Base-by-base conservation (phyloP, 2,329 filamentous ascomycete species). In the Cladorrhinum sp. region DNA sequence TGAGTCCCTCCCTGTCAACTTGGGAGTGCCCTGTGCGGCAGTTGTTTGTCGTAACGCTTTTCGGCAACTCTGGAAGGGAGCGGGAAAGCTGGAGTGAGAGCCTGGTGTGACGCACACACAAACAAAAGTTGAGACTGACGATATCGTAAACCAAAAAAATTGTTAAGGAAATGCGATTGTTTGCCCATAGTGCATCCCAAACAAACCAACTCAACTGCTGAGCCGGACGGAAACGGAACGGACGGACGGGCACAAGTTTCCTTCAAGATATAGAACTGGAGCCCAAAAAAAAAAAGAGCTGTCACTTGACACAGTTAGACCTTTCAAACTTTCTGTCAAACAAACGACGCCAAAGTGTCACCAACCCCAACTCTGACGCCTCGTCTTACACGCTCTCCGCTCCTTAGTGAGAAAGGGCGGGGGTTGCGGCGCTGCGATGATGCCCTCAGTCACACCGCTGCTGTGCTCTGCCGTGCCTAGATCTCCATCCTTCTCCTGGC, bases 391-490 rank as follows among this genome's bases (percentile, higher is more conserved):
- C 16, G 12, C 32, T 36, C 9, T 16, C 9, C 32, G 32, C 9
- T 12, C 32, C 32, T 13, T 36, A 36, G 32, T 36, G 32, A n/a
- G n/a, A n/a, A 36, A 36, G 32, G 25, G 25, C 25, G 25, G 25
- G 25, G 25, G 25, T 29, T 29, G 25, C 25, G 25, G 25, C 25
- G 25, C 25, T 29, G 25, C 10, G 25, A 29, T 29, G 25, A 29
- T 29, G 25, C 25, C 32, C 53, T 56, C 53, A 49, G 53, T 56
- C 53, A 56, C 53, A 56, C 53, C 53, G 53, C 38, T 49, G 53
- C 53, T 56, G 53, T 32, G 53, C 53, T 29, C 32, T 55, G 29
- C 29, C 53, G 20, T 55, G 32, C 12, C 29, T 24, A 45, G 32
- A 36, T 38, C 52, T 36, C 32, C 18, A 36, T 32, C 51, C 29